These are phyloP conservation scores for Larix kaempferi DNA, from an alignment of 75 land plant species.

Conservation along the genomic window DNA sequence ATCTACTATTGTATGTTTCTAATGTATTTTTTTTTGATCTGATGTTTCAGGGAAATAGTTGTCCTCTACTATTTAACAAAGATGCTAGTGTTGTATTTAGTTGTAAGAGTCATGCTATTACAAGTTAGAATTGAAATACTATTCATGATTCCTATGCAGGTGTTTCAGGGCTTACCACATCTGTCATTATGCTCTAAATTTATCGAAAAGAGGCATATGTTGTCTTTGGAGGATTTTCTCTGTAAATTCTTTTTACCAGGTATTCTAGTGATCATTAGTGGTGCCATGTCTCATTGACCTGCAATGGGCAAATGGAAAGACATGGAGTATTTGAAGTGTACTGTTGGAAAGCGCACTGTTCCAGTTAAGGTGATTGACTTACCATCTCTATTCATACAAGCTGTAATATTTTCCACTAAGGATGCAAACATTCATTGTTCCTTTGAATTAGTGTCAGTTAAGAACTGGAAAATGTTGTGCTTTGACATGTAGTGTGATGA, in stretches of 20 bases:
- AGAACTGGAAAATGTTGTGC: neutral
- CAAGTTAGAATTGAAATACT: neutral
- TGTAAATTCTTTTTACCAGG: conserved; percentile 62
- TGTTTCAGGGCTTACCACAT: conserved; percentile 44
- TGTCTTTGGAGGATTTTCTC: conserved; percentile 67
- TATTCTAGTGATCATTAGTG: conserved; percentile 71
- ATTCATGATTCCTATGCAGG: conserved; percentile 30
- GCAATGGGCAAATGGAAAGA: conserved; percentile 84
- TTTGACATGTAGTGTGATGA: neutral
- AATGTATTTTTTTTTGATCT: neutral
- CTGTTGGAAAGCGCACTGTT: conserved; percentile 86
- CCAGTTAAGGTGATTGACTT: conserved; percentile 87
- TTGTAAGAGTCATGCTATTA: neutral
- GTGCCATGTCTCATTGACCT: conserved; percentile 85
- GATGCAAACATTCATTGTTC: neutral
- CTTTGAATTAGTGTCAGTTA: neutral
- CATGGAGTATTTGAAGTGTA: conserved; percentile 57
- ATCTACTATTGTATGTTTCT: neutral
- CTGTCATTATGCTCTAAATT: conserved; percentile 42
- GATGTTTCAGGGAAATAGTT: neutral
- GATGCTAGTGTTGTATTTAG: neutral
- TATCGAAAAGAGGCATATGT: conserved; percentile 16
- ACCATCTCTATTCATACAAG: neutral
- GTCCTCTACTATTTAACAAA: neutral
- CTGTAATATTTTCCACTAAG: neutral